Conservation (phyloP, 805 yeast genomes). For the Metschnikowia noctiluminum region DNA sequence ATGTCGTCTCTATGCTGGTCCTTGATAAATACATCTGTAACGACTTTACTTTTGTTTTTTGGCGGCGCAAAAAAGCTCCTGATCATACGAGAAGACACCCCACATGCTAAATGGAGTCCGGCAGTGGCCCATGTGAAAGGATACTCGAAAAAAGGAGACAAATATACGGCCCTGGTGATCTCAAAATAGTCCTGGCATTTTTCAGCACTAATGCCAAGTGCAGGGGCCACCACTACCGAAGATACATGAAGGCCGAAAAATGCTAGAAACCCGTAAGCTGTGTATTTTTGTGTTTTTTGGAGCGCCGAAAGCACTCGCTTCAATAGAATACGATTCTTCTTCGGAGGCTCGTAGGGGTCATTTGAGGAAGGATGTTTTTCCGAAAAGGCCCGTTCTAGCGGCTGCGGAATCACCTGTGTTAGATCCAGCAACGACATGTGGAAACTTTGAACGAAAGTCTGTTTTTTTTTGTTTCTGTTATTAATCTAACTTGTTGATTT, state of each 20-base stretch:
- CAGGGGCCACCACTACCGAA: constrained; percentile 54
- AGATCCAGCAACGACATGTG: constrained; percentile 12
- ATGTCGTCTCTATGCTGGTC: constrained; percentile 38
- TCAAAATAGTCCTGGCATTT: constrained; percentile 54
- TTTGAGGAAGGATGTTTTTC: neutral
- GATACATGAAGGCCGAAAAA: constrained; percentile 58
- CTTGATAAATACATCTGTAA: constrained; percentile 23
- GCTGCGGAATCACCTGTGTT: constrained; percentile 14
- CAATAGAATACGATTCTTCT: constrained; percentile 5
- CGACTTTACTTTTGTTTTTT: constrained; percentile 11
- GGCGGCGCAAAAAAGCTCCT: constrained; percentile 5
- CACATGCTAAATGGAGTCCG: constrained; percentile 50
- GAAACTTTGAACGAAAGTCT: neutral
- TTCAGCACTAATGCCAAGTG: constrained; percentile 36
- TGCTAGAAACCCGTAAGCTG: constrained; percentile 54
- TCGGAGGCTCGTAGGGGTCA: neutral
- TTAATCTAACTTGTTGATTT: neutral
- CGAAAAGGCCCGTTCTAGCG: constrained; percentile 9
- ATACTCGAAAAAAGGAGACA: constrained; percentile 47
- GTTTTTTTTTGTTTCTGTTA: too few species aligned
- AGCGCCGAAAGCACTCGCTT: constrained; percentile 12
- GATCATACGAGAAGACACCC: constrained; percentile 42
- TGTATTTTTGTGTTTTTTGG: constrained; percentile 49
- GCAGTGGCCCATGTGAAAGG: constrained; percentile 46
- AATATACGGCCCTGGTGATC: constrained; percentile 61